These are phyloP conservation scores for Pseudozyma thailandica DNA, from an alignment of 1,284 basidiomycete species.

Conservation along the genomic window DNA sequence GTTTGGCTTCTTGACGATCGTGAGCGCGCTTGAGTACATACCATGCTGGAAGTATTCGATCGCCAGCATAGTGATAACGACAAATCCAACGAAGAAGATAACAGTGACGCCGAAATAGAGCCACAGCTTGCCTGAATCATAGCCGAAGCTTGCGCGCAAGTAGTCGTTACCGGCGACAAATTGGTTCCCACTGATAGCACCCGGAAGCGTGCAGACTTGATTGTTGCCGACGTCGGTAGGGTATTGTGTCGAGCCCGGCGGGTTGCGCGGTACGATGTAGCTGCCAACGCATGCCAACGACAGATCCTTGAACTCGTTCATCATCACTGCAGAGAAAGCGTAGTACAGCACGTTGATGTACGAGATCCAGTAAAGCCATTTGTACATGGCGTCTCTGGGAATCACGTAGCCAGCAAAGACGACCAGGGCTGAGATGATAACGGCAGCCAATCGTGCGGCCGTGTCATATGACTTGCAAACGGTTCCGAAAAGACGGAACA, in stretches of 20 bases:
- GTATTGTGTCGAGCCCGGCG: constrained; percentile 26
- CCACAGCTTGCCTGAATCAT: constrained; percentile 30
- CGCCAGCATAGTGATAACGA: constrained; percentile 59
- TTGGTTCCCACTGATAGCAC: constrained; percentile 31
- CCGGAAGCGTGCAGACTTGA: constrained; percentile 51
- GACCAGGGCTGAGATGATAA: constrained; percentile 74
- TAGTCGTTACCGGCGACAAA: constrained; percentile 47
- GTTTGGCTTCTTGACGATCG: constrained; percentile 52
- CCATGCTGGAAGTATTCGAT: constrained; percentile 50
- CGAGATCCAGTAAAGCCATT: constrained; percentile 68
- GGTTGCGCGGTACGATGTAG: constrained; percentile 54
- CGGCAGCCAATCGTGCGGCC: constrained; percentile 71
- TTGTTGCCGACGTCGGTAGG: constrained; percentile 31
- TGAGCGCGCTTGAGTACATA: constrained; percentile 23
- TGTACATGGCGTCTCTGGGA: constrained; percentile 69
- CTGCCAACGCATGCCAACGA: constrained; percentile 41
- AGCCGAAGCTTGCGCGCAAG: constrained; percentile 45
- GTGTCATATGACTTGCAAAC: constrained; percentile 44
- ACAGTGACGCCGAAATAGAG: constrained; percentile 49
- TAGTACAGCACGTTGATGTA: constrained; percentile 71
- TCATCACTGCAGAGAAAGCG: constrained; percentile 73
- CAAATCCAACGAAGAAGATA: constrained; percentile 48
- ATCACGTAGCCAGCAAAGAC: constrained; percentile 78
- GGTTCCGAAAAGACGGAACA: constrained; percentile 75
- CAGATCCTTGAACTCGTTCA: constrained; percentile 72